Evolutionary conservation across 2,329 filamentous ascomycete species (phyloP), one percentile per base, ranked within the genome.

Genomic region (Orbilia javanica): DNA sequence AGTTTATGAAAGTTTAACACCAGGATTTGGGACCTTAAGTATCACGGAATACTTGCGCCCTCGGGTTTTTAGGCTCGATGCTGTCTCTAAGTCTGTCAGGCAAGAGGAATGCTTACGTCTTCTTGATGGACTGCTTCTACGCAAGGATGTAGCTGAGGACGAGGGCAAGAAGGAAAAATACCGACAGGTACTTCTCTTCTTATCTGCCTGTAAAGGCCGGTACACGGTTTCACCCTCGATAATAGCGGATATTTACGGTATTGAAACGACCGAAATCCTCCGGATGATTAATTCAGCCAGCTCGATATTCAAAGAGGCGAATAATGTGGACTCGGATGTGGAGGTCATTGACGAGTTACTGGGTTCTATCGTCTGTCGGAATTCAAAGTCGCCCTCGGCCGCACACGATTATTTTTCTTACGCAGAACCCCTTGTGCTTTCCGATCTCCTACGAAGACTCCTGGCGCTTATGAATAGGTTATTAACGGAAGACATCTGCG

Each of bases 401-500:
- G 4, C 7, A 22, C 52, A 57, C 31, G 5, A 25, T 22, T 39
- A 42, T 20, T 60, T 60, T 27, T 60, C 55, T 11, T 20, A 3
- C 4, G 11, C 36, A 2, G 31, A 25, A 4, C 8, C 11, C n/a
- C 1, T 20, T 7, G 20, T 60, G 27, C 8, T 39, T 3, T 39
- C 55, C 10, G 34, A 22, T 27, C 15, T 69, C 1, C n/a, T 25
- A 4, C 34, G 8, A 4, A 22, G 18, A 6, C 36, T 60, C 25
- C 25, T 60, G 1, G 1, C 3, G 8, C 4, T 46, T 18, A 48
- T 69, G 50, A 31, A 42, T 10, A 60, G 15, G 1, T 27, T n/a
- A 1, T 46, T 69, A 11, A 20, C 36, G 13, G 52, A 44, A n/a
- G 42, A 69, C 20, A 69, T 60, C 18, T 60, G 52, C 39, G 7